phyloP scores from a whole-genome alignment of 2,329 filamentous ascomycete genomes.

The Ceratocystis smalleyi region DNA sequence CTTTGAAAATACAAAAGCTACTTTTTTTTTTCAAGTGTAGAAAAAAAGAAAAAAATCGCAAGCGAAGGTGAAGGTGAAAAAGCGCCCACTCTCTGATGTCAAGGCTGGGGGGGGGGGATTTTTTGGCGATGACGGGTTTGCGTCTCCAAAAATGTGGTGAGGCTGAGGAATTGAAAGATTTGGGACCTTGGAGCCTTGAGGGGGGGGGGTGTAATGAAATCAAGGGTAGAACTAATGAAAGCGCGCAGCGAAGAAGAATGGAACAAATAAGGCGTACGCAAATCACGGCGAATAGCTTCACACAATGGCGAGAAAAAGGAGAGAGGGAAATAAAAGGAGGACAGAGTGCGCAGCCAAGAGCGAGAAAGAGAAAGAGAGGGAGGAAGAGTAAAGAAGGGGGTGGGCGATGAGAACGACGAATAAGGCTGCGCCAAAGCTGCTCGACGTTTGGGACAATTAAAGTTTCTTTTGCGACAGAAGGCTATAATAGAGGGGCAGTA shows the following conservation, averaged over 20 bases:
- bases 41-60: neutral
- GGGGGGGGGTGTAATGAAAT: neutral
- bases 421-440: slow-evolving; percentile 9
- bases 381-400: neutral
- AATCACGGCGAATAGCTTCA: neutral
- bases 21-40: neutral
- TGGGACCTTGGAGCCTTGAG: neutral
- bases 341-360: slow-evolving; percentile 3
- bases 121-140: slow-evolving; percentile 4
- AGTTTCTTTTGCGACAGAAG: neutral
- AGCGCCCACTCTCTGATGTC: neutral
- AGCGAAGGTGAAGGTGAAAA: neutral
- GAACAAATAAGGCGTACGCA: neutral
- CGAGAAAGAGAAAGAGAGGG: neutral
- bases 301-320: slow-evolving; percentile 16
- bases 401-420: slow-evolving; percentile 8
- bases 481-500: neutral
- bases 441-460: neutral
- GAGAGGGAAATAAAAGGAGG: slow-evolving; percentile 14
- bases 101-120: neutral
- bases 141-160: neutral
- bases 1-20: neutral
- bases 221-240: neutral
- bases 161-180: slow-evolving; percentile 1
- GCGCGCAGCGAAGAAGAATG: neutral